These are phyloP conservation scores for Sugiyamaella qingdaonensis DNA, from an alignment of 805 yeast genomes.

Conservation along the genomic window DNA sequence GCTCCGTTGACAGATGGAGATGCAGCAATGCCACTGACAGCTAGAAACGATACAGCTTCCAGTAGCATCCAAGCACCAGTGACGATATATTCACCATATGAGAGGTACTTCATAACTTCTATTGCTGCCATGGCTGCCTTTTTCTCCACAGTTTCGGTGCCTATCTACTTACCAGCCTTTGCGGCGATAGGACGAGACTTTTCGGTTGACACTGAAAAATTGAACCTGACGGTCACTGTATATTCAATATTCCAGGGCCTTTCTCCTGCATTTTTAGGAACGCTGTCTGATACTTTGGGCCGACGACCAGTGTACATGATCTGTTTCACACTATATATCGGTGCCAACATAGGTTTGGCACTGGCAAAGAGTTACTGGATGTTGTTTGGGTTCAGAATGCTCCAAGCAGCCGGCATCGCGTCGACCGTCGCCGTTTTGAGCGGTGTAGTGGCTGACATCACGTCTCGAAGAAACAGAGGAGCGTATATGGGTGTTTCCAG, in stretches of 20 bases:
- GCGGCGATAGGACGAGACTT: slow-evolving; percentile 54
- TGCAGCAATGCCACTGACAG: not conserved
- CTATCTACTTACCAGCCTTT: slow-evolving; percentile 78
- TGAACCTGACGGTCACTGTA: slow-evolving; percentile 70
- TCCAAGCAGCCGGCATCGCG: slow-evolving; percentile 76
- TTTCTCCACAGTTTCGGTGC: slow-evolving; percentile 68
- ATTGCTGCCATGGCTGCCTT: slow-evolving; percentile 40
- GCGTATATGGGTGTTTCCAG: slow-evolving; percentile 59
- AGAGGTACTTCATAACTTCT: slow-evolving; percentile 10
- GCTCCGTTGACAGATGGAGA: not conserved
- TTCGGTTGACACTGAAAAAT: slow-evolving; percentile 49
- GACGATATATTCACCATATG: slow-evolving; percentile 3
- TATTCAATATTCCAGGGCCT: slow-evolving; percentile 75
- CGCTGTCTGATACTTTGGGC: slow-evolving; percentile 67
- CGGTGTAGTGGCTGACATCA: slow-evolving; percentile 72
- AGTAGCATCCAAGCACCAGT: slow-evolving; percentile 5
- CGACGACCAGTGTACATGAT: slow-evolving; percentile 61
- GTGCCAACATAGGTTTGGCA: slow-evolving; percentile 65
- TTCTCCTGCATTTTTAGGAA: slow-evolving; percentile 64
- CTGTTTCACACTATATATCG: slow-evolving; percentile 53
- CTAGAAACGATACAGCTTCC: not conserved
- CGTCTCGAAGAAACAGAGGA: slow-evolving; percentile 64
- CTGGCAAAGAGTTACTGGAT: slow-evolving; percentile 52
- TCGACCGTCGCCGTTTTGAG: slow-evolving; percentile 68
- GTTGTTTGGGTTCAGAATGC: slow-evolving; percentile 60